Evolutionary conservation across 1,284 basidiomycete species (phyloP).

Genomic region (Austroboletus rostrupii): DNA sequence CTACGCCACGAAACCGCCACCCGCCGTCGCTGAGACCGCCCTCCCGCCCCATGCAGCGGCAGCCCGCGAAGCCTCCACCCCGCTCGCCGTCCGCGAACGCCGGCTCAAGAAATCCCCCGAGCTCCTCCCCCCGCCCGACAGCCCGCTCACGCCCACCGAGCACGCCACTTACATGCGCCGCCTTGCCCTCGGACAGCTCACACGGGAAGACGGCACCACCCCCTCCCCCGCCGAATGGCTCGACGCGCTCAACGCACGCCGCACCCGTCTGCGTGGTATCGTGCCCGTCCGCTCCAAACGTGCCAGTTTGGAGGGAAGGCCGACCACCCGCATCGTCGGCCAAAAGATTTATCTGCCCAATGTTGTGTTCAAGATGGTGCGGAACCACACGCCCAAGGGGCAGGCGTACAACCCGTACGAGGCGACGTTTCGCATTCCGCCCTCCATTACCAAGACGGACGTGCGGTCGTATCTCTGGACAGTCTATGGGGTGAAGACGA

Average conservation of each 20-base stretch:
- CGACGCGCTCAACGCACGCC: conserved; percentile 47
- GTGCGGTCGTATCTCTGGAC: conserved; percentile 81
- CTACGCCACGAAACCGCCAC: conserved; percentile 44
- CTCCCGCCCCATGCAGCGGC: conserved; percentile 44
- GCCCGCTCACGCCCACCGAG: conserved; percentile 64
- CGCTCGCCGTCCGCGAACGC: conserved; percentile 67
- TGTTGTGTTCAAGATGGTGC: conserved; percentile 76
- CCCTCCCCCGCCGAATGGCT: conserved; percentile 56
- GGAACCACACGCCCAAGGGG: conserved; percentile 76
- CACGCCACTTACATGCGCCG: conserved; percentile 55
- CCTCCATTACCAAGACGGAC: conserved; percentile 87
- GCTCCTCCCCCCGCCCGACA: conserved; percentile 35
- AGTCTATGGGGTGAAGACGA: conserved; percentile 83
- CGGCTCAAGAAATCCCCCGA: conserved; percentile 49
- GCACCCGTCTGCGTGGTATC: conserved; percentile 66
- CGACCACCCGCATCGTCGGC: conserved; percentile 59
- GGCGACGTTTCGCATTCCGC: conserved; percentile 89
- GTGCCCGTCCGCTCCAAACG: conserved; percentile 34
- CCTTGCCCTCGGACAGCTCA: conserved; percentile 49
- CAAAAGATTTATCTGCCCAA: conserved; percentile 89
- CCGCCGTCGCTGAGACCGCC: conserved; percentile 18
- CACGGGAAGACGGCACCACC: conserved; percentile 36
- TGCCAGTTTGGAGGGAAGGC: conserved; percentile 27
- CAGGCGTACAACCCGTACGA: conserved; percentile 90
- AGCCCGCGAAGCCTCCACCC: conserved; percentile 65